Evolutionary conservation across 2,329 filamentous ascomycete species (phyloP).

Genomic region (Aspergillus candidus): DNA sequence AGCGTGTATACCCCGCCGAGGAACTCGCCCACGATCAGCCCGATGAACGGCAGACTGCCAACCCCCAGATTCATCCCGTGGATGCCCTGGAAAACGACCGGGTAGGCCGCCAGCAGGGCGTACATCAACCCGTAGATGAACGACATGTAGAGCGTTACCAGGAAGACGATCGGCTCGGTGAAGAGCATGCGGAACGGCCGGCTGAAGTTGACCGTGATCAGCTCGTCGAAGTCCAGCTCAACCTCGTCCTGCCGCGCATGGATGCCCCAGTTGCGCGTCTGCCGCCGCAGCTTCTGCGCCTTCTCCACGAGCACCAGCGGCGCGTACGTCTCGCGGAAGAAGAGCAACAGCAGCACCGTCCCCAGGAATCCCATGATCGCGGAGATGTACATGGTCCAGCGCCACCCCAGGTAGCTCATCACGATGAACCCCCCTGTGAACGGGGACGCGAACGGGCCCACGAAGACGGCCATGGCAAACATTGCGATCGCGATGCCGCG

Average conservation of each 20-base stretch:
- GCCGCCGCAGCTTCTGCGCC: conserved; percentile 45
- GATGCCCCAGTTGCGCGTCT: conserved; percentile 55
- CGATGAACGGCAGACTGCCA: conserved; percentile 23
- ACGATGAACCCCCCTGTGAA: conserved; percentile 48
- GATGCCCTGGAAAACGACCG: conserved; percentile 22
- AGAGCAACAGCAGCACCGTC: conserved; percentile 31
- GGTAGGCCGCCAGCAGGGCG: conserved; percentile 25
- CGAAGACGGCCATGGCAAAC: conserved; percentile 46
- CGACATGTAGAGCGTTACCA: conserved; percentile 26
- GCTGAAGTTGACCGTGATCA: conserved; percentile 45
- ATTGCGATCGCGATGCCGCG: conserved; percentile 41
- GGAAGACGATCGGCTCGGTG: conserved; percentile 36
- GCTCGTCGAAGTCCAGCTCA: conserved; percentile 43
- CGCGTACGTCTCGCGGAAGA: conserved; percentile 51
- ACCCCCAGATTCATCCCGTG: conserved; percentile 24
- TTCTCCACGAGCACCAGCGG: conserved; percentile 31
- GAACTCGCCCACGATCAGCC: conserved; percentile 27
- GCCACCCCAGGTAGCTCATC: conserved; percentile 44
- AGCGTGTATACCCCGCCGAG: conserved; percentile 23
- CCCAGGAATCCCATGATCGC: conserved; percentile 49
- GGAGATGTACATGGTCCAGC: conserved; percentile 48
- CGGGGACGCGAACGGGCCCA: conserved; percentile 44
- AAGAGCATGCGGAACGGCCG: conserved; percentile 37
- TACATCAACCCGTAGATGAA: conserved; percentile 28
- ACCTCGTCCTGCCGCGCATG: conserved; percentile 51